A percentile compares a stretch with the other conserved stretches of the same genome.
phyloP scores from a whole-genome alignment of 768 basidiomycete species.

The Lactarius pseudohatsudake region DNA sequence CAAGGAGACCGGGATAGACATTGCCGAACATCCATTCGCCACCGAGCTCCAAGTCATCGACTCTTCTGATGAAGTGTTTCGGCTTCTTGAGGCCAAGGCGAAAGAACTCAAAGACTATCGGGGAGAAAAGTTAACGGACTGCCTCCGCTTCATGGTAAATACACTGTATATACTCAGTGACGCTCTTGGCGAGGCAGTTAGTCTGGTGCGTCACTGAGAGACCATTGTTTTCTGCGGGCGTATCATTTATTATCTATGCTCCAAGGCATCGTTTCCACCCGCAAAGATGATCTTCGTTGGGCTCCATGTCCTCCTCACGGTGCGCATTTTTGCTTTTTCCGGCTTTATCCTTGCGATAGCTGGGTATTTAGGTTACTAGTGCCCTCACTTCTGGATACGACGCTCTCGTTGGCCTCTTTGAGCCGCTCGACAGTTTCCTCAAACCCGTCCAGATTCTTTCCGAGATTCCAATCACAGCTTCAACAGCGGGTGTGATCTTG shows the following conservation, averaged over 20 bases:
- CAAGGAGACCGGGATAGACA: neutral
- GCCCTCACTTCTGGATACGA: neutral
- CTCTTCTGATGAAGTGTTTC: neutral
- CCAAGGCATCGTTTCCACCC: neutral
- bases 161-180: too few relatives aligned
- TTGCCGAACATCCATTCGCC: neutral
- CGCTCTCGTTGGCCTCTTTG: conserved; percentile 1
- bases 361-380: neutral
- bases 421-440: conserved; percentile 1
- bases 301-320: neutral
- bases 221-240: too few relatives aligned
- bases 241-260: too few relatives aligned
- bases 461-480: neutral
- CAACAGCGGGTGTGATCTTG: neutral
- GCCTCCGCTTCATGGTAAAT: neutral
- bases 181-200: neutral
- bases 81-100: neutral
- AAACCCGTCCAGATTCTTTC: neutral
- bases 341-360: too few relatives aligned
- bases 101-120: neutral
- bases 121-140: neutral
- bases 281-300: neutral
- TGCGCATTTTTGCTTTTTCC: neutral
- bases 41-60: neutral
- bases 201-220: neutral